phyloP scores from a whole-genome alignment of 306 rosid genomes.

The Neltuma alba region DNA sequence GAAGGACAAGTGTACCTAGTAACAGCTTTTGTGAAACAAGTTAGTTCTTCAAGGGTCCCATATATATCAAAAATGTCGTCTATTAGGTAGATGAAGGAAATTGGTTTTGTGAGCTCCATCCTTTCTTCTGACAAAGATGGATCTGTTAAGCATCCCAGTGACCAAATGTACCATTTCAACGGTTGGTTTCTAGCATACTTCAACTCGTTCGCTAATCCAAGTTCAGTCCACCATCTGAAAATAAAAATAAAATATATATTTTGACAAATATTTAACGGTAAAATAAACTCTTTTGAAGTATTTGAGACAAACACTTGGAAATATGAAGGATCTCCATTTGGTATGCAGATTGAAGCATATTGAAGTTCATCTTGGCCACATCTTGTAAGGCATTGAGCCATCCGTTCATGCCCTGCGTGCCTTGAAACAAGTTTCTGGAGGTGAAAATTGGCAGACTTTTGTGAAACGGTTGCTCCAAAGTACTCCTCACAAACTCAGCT shows the following conservation, averaged over 20 bases:
- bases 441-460: constrained; percentile 57
- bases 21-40: constrained; percentile 60
- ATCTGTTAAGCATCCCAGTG: constrained; percentile 57
- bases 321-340: constrained; percentile 51
- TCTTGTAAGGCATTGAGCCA: constrained; percentile 50
- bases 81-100: constrained; percentile 62
- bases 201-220: constrained; percentile 58
- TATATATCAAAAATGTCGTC: constrained; percentile 75
- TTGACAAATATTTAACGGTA: not conserved
- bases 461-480: constrained; percentile 60
- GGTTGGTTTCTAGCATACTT: constrained; percentile 65
- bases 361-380: constrained; percentile 52
- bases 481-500: constrained; percentile 41
- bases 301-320: constrained; percentile 35
- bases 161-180: constrained; percentile 70
- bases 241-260: not conserved
- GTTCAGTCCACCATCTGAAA: constrained; percentile 65
- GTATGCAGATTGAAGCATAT: constrained; percentile 33
- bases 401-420: constrained; percentile 27
- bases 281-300: not conserved
- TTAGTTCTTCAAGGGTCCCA: constrained; percentile 62
- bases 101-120: constrained; percentile 68
- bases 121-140: constrained; percentile 57
- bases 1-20: constrained; percentile 37
- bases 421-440: constrained; percentile 36